Percentiles rank a stretch among this genome's conserved stretches.
Conservation (phyloP, 2,329 filamentous ascomycete genomes). For the Exophiala calicioides region DNA sequence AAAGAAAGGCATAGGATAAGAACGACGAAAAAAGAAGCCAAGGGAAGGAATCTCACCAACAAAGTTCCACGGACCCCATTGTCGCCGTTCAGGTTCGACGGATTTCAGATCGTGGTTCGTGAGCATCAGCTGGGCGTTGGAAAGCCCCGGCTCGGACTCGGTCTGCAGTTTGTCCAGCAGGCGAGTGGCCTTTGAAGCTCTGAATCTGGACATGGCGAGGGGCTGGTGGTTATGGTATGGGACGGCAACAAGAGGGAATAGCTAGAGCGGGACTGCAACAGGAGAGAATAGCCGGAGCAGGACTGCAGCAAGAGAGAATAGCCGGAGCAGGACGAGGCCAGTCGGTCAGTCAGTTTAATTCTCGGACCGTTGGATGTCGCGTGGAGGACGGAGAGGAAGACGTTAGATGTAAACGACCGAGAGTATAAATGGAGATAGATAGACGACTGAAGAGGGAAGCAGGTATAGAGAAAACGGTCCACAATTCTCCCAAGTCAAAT, state of each 20-base stretch:
- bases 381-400: background rate
- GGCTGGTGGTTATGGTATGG: background rate
- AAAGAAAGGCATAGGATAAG: too few relatives aligned
- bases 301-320: conserved; percentile 5
- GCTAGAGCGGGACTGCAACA: too few relatives aligned
- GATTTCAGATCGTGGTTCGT: conserved; percentile 49
- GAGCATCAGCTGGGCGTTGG: conserved; percentile 46
- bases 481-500: background rate
- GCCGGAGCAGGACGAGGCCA: conserved; percentile 1
- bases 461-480: too few relatives aligned
- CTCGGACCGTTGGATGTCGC: background rate
- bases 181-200: conserved; percentile 7
- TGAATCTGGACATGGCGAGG: conserved; percentile 3
- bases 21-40: too few relatives aligned
- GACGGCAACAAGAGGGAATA: conserved; percentile 1
- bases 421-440: too few relatives aligned
- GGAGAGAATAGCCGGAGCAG: conserved; percentile 5
- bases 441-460: too few relatives aligned
- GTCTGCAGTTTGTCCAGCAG: conserved; percentile 65
- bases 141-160: conserved; percentile 67
- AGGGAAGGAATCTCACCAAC: too few relatives aligned
- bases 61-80: conserved; percentile 41
- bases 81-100: conserved; percentile 42
- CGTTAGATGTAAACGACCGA: background rate
- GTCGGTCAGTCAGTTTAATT: background rate